A percentile compares a stretch with the other conserved stretches of the same genome.
Conservation (phyloP, 495 filamentous ascomycete genomes). For the Aspergillus leporis region DNA sequence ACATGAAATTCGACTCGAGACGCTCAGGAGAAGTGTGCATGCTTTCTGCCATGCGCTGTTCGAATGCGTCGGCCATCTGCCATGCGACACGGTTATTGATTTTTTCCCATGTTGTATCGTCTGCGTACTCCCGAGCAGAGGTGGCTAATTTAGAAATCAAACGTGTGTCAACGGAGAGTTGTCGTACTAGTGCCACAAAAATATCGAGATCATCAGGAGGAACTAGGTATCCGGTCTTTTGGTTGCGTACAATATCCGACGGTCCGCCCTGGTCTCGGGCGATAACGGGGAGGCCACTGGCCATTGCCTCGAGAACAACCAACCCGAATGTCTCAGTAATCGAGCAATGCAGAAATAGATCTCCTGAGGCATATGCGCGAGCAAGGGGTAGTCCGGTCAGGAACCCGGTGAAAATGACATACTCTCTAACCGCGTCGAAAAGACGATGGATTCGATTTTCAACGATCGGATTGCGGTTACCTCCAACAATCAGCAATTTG, state of each 20-base stretch:
- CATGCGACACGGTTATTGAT: constrained; percentile 62
- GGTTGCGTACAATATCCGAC: constrained; percentile 58
- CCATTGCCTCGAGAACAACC: constrained; percentile 66
- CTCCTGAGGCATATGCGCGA: constrained; percentile 57
- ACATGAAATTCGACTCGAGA: neutral
- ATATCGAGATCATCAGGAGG: constrained; percentile 52
- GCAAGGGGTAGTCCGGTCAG: constrained; percentile 54
- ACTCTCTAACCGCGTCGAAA: constrained; percentile 47
- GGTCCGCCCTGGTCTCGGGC: constrained; percentile 65
- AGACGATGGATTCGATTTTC: constrained; percentile 53
- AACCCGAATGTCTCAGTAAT: constrained; percentile 68
- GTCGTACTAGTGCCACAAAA: constrained; percentile 48
- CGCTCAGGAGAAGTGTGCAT: neutral
- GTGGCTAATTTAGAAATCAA: neutral
- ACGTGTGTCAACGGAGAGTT: constrained; percentile 23
- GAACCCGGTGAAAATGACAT: constrained; percentile 60
- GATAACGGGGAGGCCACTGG: constrained; percentile 62
- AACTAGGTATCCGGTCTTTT: constrained; percentile 56
- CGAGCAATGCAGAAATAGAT: constrained; percentile 65
- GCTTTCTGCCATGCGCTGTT: constrained; percentile 25
- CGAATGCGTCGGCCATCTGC: constrained; percentile 54
- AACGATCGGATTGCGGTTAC: constrained; percentile 59
- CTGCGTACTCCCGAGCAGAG: constrained; percentile 48
- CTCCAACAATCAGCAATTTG: constrained; percentile 62
- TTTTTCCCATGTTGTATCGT: constrained; percentile 63